phyloP scores from a whole-genome alignment of 371 early-diverging fungal species.

The Nosema muscidifuracis region DNA sequence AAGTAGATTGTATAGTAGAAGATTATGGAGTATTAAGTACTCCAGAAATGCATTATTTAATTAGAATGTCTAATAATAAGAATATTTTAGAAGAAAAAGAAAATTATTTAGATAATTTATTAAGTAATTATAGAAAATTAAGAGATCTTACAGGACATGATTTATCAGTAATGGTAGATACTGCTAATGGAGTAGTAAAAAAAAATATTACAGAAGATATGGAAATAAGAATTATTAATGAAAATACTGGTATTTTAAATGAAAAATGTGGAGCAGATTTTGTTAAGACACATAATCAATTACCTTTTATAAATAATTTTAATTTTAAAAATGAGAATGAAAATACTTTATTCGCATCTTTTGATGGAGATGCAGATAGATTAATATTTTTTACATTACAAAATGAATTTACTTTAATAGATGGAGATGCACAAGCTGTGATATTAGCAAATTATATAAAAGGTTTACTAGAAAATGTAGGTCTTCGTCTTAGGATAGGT shows the following conservation, averaged over 20 bases:
- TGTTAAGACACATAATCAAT: conserved; percentile 78
- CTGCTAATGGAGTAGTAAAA: conserved; percentile 77
- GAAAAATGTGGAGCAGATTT: conserved; percentile 82
- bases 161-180: conserved; percentile 33
- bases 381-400: conserved; percentile 78
- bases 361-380: conserved; percentile 98
- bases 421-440: conserved; percentile 58
- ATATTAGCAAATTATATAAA: conserved; percentile 46
- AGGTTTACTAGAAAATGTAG: conserved; percentile 27
- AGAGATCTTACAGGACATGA: conserved; percentile 17
- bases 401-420: conserved; percentile 41
- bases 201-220: conserved; percentile 72
- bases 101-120: conserved; percentile 27
- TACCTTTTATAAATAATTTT: conserved; percentile 64
- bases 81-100: conserved; percentile 20
- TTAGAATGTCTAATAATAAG: conserved; percentile 31
- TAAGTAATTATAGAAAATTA: conserved; percentile 6
- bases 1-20: conserved; percentile 66
- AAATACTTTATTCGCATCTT: conserved; percentile 69
- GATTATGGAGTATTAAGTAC: conserved; percentile 87
- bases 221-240: conserved; percentile 54
- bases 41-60: conserved; percentile 49
- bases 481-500: conserved; percentile 29
- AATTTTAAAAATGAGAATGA: conserved; percentile 6
- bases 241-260: conserved; percentile 51